Base-by-base conservation (phyloP, 805 yeast genomes). In the Saturnispora galanensis region DNA sequence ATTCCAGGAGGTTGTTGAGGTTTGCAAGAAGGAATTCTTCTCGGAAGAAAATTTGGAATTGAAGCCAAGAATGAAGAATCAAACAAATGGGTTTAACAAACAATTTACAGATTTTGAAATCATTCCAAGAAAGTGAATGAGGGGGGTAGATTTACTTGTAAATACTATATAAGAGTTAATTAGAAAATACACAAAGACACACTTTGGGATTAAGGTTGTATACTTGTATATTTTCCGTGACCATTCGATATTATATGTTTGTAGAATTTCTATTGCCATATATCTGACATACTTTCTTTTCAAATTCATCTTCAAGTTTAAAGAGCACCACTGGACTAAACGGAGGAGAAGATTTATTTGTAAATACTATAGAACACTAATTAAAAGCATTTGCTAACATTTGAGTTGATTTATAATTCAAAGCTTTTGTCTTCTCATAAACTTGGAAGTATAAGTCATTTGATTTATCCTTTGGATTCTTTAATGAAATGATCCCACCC, bases 391-490 rank as follows among this genome's bases (percentile, higher is more conserved):
- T 68, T 45, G 70, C 69, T 50, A 77, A 67, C 38, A 76, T 66
- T 60, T 78, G 82, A 57, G 69, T 72, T 15, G 81, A 73, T 55
- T 76, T 72, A 65, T 73, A 77, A 31, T 76, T 71, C 54, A 79
- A 64, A 4, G 78, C 78, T 67, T 79, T 79, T n/a, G 84, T 77
- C 60, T 73, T 76, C 54, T 79, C 84, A 50, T 75, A 73, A 34
- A 84, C 74, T 51, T 79, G 82, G 52, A 84, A 87, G 64, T 81
- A 71, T 35, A 77, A 76, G 53, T 77, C 68, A 41, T 70, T 70
- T 16, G 68, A 62, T 46, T 77, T 74, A 51, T 76, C 77, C 57
- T 72, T 72, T 72, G 72, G 60, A 73, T 72, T 47, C 79, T 38
- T 30, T 31, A 37, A 41, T 21, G 36, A 38, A 31, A 21, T 21